Conservation (phyloP, 2,329 filamentous ascomycete species). For the Dactylonectria estremocensis region DNA sequence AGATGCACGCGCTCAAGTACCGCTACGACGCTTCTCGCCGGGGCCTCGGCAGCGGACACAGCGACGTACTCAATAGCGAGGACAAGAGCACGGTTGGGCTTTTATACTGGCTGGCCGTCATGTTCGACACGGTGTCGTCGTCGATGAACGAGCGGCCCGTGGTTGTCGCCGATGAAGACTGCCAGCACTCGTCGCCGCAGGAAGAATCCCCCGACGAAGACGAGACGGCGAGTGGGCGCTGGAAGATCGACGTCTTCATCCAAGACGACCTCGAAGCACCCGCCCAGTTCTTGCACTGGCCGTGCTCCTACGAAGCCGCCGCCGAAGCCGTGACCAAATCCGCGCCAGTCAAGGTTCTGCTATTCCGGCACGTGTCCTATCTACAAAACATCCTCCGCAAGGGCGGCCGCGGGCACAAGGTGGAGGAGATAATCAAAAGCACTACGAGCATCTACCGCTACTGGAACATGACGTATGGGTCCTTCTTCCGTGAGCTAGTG, state of each 20-base stretch:
- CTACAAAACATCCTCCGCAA: conserved; percentile 66
- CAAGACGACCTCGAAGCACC: conserved; percentile 48
- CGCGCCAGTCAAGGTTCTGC: conserved; percentile 61
- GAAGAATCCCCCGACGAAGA: conserved; percentile 25
- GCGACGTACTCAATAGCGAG: conserved; percentile 29
- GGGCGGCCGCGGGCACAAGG: conserved; percentile 49
- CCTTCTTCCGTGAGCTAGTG: conserved; percentile 67
- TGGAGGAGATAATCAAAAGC: conserved; percentile 65
- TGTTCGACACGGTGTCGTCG: conserved; percentile 71
- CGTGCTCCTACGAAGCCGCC: conserved; percentile 67
- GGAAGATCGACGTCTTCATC: conserved; percentile 42
- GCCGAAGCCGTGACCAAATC: conserved; percentile 63
- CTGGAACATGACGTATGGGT: conserved; percentile 67
- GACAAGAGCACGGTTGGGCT: conserved; percentile 64
- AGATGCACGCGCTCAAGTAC: conserved; percentile 48
- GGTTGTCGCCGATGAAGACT: conserved; percentile 57
- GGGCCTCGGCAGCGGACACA: conserved; percentile 22
- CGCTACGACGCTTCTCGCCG: conserved; percentile 39
- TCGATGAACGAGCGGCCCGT: conserved; percentile 62
- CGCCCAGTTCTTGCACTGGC: conserved; percentile 58
- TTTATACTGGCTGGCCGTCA: conserved; percentile 71
- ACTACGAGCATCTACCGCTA: conserved; percentile 66
- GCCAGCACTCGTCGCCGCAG: conserved; percentile 50
- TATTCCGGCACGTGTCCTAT: conserved; percentile 41
- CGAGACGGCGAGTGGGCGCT: conserved; percentile 31